Evolutionary conservation across 208 protist species (phyloP).

Genomic region (Trypanosoma boissoni): DNA sequence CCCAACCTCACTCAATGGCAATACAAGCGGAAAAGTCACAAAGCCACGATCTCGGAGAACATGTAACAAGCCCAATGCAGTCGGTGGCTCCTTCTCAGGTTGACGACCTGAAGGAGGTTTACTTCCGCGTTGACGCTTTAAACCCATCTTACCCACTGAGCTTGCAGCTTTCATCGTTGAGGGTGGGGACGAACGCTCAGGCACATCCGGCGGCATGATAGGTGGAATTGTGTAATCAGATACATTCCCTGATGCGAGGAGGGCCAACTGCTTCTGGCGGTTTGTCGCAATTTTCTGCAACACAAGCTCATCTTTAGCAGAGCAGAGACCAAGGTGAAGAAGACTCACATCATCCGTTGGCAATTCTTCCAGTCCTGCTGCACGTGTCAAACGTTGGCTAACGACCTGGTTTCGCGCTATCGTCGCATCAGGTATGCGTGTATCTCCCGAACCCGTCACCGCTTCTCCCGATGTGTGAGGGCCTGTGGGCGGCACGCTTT

Average conservation of each 20-base stretch:
- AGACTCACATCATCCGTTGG: slow-evolving; percentile 74
- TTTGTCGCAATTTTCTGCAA: slow-evolving; percentile 24
- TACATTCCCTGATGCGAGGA: neutral
- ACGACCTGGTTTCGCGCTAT: slow-evolving; percentile 38
- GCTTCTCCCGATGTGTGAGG: no score
- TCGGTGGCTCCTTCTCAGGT: slow-evolving; percentile 3
- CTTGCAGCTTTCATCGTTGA: neutral
- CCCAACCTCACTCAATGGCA: slow-evolving; percentile 11
- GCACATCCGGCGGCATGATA: neutral
- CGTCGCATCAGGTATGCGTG: slow-evolving; percentile 22
- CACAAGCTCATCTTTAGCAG: slow-evolving; percentile 70
- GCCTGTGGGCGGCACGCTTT: neutral
- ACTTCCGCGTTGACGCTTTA: neutral
- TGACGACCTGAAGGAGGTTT: neutral
- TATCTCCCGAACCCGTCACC: no score
- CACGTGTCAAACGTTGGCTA: slow-evolving; percentile 35
- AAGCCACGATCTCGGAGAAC: slow-evolving; percentile 19
- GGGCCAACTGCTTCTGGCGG: slow-evolving; percentile 11
- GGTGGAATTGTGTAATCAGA: neutral
- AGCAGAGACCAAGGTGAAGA: slow-evolving; percentile 71
- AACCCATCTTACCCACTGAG: slow-evolving; percentile 1
- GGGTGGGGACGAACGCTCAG: no score
- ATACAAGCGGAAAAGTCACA: slow-evolving; percentile 24
- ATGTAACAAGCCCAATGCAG: slow-evolving; percentile 17
- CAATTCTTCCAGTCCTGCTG: slow-evolving; percentile 37